phyloP scores from a whole-genome alignment of 148 eudicot species.

The Fallopia convolvulus region DNA sequence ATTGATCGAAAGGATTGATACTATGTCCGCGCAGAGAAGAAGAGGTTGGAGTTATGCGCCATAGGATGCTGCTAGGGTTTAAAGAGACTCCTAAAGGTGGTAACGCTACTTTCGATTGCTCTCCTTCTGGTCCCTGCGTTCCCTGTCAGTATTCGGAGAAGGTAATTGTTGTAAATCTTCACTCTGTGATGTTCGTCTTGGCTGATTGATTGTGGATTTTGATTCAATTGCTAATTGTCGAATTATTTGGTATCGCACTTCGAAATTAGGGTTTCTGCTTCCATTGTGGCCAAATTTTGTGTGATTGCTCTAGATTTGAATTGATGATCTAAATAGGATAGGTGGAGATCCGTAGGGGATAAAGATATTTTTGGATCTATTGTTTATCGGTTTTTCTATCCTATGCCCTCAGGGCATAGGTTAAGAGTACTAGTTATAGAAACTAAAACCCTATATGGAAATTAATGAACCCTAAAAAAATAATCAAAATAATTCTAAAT shows the following conservation, averaged over 20 bases:
- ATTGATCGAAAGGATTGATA: neutral
- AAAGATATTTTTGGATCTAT: neutral
- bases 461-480: too few species aligned
- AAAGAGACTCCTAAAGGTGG: slow-evolving; percentile 51
- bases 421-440: too few species aligned
- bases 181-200: neutral
- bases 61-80: slow-evolving; percentile 43
- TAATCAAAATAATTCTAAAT: too few species aligned
- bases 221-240: neutral
- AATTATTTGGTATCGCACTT: neutral
- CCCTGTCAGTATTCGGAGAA: slow-evolving; percentile 76
- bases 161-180: slow-evolving; percentile 27
- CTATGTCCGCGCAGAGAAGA: slow-evolving; percentile 17
- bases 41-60: slow-evolving; percentile 17
- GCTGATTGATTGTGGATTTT: neutral
- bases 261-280: neutral
- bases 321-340: neutral
- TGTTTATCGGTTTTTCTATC: too few species aligned
- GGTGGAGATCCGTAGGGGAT: neutral
- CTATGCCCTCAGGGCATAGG: too few species aligned
- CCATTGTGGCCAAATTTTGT: neutral
- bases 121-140: slow-evolving; percentile 89
- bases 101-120: slow-evolving; percentile 68
- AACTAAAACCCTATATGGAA: too few species aligned
- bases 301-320: neutral